Base-by-base conservation (phyloP, 768 basidiomycete species). In the Mycena amicta region DNA sequence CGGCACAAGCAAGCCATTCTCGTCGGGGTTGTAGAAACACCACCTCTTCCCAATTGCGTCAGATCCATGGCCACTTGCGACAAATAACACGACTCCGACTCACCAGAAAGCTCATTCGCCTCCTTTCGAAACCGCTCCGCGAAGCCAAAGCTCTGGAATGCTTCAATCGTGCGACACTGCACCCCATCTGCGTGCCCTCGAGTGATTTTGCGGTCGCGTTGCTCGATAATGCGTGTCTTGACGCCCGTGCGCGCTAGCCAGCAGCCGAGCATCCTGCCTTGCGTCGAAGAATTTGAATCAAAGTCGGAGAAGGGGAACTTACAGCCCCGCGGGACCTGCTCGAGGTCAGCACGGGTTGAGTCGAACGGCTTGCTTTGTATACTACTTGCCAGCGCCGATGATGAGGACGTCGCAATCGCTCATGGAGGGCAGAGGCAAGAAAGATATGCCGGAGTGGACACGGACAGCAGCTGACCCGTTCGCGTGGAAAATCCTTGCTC, bases 141-240 rank as follows among this genome's bases (percentile, higher is more conserved):
- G 31, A 64, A 57, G 28, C 59, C 63, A 26, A 64, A 64, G 50
- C 63, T 64, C 51, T 83, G 79, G 26, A 84, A 66, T 12, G 84
- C 78, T 55, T 84, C 83, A 39, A 81, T 76, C 2, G 82, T 83
- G 16, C 83, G 77, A 5, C 83, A 80, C 52, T 83, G 80, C 41
- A 83, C 80, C 23, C 83, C 83, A 54, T 84, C 83, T 1, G 83
- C 83, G 54, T 83, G 83, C 22, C 83, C 83, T 0, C 77, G 77
- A 3, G 71, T 56, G 22, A 64, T 61, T 22, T 64, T 64, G n/a
- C 12, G 20, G 1, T 52, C 49, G 1, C 80, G 73, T 58, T 77
- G 73, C 56, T 84, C 83, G 5, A 84, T 70, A 50, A 84, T 75
- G 31, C 80, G 75, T 18, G 81, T 74, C 50, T 77, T 71, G 16